These are phyloP conservation scores for Tuber umbilicatum DNA, from an alignment of 495 filamentous ascomycete species.

Conservation along the genomic window DNA sequence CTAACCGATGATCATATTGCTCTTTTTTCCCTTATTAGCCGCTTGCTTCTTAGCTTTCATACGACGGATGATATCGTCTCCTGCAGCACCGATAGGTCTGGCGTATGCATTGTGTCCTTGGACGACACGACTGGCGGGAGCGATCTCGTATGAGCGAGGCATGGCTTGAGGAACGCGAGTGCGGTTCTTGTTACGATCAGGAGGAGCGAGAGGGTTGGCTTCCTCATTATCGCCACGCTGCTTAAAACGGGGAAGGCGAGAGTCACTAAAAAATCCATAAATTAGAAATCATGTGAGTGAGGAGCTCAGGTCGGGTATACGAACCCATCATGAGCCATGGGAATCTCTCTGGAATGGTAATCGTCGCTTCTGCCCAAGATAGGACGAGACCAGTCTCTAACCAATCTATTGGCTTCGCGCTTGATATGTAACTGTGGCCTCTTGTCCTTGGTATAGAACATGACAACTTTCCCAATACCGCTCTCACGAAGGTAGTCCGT, in stretches of 20 bases:
- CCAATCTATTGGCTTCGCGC: conserved; percentile 77
- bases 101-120: conserved; percentile 33
- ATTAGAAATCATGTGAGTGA: conserved; percentile 5
- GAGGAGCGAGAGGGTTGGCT: conserved; percentile 36
- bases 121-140: conserved; percentile 30
- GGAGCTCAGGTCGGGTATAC: conserved; percentile 11
- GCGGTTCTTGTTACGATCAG: conserved; percentile 36
- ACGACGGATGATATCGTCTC: conserved; percentile 40
- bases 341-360: conserved; percentile 50
- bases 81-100: conserved; percentile 33
- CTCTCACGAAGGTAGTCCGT: conserved; percentile 83
- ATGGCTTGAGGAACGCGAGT: conserved; percentile 38
- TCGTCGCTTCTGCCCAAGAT: conserved; percentile 89
- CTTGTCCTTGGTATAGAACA: conserved; percentile 95
- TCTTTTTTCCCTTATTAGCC: conserved; percentile 37
- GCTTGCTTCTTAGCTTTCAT: conserved; percentile 42
- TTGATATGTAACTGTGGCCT: conserved; percentile 80
- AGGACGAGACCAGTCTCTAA: conserved; percentile 94
- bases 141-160: conserved; percentile 40
- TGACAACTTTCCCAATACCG: conserved; percentile 88
- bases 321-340: conserved; percentile 24
- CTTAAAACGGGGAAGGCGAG: conserved; percentile 15
- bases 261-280: conserved; percentile 7
- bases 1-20: conserved; percentile 37
- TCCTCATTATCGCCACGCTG: conserved; percentile 29